Evolutionary conservation across 495 filamentous ascomycete genomes (phyloP).

Genomic region (Monascus purpureus): DNA sequence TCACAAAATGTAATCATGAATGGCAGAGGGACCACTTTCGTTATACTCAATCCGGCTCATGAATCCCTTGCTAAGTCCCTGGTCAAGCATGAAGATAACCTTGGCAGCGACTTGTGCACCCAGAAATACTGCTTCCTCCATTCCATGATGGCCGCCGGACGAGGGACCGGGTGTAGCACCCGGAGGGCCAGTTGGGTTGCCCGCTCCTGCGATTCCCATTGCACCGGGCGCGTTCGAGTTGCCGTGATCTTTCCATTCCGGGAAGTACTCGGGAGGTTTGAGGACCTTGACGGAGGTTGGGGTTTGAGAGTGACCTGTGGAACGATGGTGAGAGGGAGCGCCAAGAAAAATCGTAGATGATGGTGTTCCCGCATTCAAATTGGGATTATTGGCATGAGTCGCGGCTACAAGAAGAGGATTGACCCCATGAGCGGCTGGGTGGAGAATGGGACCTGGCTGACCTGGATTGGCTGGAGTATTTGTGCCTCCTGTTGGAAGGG

Average conservation of each 20-base stretch:
- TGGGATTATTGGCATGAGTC: slow-evolving; percentile 49
- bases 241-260: slow-evolving; percentile 82
- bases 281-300: slow-evolving; percentile 73
- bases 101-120: slow-evolving; percentile 68
- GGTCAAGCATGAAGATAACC: slow-evolving; percentile 59
- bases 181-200: slow-evolving; percentile 6
- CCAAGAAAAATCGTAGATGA: slow-evolving; percentile 24
- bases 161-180: slow-evolving; percentile 4
- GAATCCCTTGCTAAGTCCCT: slow-evolving; percentile 55
- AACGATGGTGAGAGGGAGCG: slow-evolving; percentile 31
- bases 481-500: slow-evolving; percentile 78
- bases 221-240: slow-evolving; percentile 24
- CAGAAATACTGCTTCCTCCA: slow-evolving; percentile 66
- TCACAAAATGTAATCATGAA: slow-evolving; percentile 40
- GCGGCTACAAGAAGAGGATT: slow-evolving; percentile 90
- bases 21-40: slow-evolving; percentile 56
- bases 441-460: slow-evolving; percentile 25
- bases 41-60: slow-evolving; percentile 66
- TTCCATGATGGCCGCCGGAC: slow-evolving; percentile 19
- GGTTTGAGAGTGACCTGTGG: slow-evolving; percentile 74
- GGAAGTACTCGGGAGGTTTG: slow-evolving; percentile 73
- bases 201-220: slow-evolving; percentile 1
- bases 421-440: slow-evolving; percentile 45
- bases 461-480: slow-evolving; percentile 70
- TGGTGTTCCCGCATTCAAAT: slow-evolving; percentile 21